Base-by-base conservation (phyloP, 2,329 filamentous ascomycete genomes). In the Pseudopyricularia javanii region DNA sequence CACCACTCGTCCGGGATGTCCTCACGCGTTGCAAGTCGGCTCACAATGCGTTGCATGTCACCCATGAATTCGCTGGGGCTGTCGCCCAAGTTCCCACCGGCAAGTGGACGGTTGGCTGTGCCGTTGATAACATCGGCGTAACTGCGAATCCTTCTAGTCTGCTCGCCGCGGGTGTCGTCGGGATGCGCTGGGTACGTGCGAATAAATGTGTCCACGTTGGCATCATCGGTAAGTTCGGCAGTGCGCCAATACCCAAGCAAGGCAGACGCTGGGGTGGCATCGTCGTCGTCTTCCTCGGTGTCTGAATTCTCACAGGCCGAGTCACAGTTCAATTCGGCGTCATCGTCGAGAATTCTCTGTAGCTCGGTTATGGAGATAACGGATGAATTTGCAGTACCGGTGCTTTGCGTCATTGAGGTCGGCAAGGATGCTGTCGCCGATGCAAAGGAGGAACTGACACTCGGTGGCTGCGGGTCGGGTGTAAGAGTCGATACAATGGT, bases 1-100 rank as follows among this genome's bases (percentile, higher is more conserved):
- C 88, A 94, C 82, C 85, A 91, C 57, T 88, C 83, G 56, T 93
- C 87, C 0, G 87, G 85, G 52, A 93, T 85, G 59, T 91, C 86
- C 61, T 88, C 79, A 24, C 86, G 74, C 17, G 79, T 75, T 33
- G 83, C 80, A 53, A 94, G 74, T 45, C 80, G 76, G 59, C 84
- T 80, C 34, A 93, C 74, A 48, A 94, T 85, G 50, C 76, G 75
- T 59, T 87, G 83, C 77, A 91, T 85, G 47, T 83, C 79, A 22
- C 78, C 74, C 8, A 63, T 58, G 17, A 60, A 61, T 54, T 69
- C 66, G 8, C 66, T 54, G 14, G 64, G 59, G 53, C 50, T 48
- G 59, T 63, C 76, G 55, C 69, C 51, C 28, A 17, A 34, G 35
- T 24, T 53, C 47, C 45, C 50, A 50, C 30, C 40, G 20, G 40